Conservation (phyloP, 176 grass and related monocot genomes). For the Aegilops longissima region DNA sequence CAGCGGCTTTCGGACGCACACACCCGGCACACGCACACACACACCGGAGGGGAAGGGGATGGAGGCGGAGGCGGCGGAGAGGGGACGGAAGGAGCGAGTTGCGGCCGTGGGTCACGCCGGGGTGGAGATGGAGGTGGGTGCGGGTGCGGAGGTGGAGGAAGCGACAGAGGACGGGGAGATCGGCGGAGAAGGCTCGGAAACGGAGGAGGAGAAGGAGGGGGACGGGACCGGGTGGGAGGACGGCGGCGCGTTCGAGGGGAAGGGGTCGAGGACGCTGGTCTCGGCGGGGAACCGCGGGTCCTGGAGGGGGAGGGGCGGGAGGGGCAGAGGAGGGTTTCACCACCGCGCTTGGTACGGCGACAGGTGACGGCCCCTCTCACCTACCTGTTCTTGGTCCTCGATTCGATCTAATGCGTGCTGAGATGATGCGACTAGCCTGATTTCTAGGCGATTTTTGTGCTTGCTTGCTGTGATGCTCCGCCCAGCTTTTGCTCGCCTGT, state of each 20-base stretch:
- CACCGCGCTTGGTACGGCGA: constrained; percentile 32
- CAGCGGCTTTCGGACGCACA: constrained; percentile 32
- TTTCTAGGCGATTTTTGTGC: not conserved
- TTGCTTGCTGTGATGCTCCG: not conserved
- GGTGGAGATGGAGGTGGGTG: not conserved
- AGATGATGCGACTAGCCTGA: not conserved
- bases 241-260: constrained; percentile 1
- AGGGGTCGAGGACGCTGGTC: not conserved
- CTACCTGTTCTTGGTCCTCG: not conserved
- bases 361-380: not conserved
- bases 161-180: constrained; percentile 6
- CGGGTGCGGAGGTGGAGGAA: not conserved
- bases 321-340: constrained; percentile 42
- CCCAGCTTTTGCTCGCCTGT: not conserved
- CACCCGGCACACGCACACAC: not conserved
- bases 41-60: constrained; percentile 1
- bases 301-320: constrained; percentile 21
- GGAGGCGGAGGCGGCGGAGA: constrained; percentile 16
- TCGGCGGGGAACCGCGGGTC: constrained; percentile 5
- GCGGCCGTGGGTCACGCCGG: not conserved
- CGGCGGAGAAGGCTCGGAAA: not conserved
- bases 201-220: not conserved
- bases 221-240: not conserved
- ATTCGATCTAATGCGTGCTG: not conserved
- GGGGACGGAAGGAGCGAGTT: constrained; percentile 1